Base-by-base conservation (phyloP, 768 basidiomycete genomes). In the Solioccasus polychromus region DNA sequence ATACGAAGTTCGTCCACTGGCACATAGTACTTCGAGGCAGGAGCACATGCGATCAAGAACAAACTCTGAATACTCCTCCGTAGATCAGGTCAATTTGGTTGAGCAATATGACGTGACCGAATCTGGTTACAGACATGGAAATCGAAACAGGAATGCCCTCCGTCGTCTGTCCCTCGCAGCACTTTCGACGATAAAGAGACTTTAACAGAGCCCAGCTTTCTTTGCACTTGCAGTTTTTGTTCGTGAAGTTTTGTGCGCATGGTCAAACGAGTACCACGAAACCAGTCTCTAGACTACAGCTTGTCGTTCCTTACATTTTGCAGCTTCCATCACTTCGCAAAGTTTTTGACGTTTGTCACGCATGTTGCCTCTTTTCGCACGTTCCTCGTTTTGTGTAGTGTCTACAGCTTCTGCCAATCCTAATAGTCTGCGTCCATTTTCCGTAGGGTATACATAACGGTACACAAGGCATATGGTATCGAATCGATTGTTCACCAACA, bases 111-210 rank as follows among this genome's bases (percentile, higher is more conserved):
- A 38, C 11, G 30, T 45, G 19, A 31, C 48, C n/a, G 55, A 51
- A 26, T 41, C 43, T 28, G 41, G 40, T 39, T 45, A 45, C 19
- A 45, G 61, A 43, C 54, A 39, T 32, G 50, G 50, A 25, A 31
- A 51, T 19, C 39, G 44, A 39, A 56, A 35, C 24, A 52, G 63
- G 30, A 58, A 43, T 34, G 19, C 63, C 17, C 52, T 63, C 4
- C 61, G 59, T 29, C 63, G 63, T 42, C 50, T 65, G 47, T 67
- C 65, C 29, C 47, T 66, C 20, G 66, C 56, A 10, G 56, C 66
- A 3, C 61, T 63, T 44, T 67, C 62, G 24, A 59, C 62, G n/a
- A 51, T 58, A 9, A 63, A 61, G 44, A 50, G 45, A 37, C n/a
- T 47, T n/a, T 62, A 59, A 38, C 17, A 4, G 14, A 8, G 9